Evolutionary conservation across 306 rosid genomes (phyloP).

Genomic region (Trifolium subterraneum): DNA sequence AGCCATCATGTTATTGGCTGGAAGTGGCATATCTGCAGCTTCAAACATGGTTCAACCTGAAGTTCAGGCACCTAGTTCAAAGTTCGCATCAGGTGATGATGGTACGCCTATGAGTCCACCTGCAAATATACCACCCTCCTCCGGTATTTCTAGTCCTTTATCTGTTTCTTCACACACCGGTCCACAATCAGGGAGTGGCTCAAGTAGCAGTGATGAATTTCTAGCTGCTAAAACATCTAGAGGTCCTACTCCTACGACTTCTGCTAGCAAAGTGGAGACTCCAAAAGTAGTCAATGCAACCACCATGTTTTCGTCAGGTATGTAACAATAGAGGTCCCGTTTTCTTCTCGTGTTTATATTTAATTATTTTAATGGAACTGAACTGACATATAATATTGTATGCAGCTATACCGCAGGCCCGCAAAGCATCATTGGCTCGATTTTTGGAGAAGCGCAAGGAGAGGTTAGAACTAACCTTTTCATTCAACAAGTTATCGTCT

Average conservation of each 20-base stretch:
- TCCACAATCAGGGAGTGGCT: slow-evolving; percentile 69
- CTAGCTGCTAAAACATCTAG: slow-evolving; percentile 57
- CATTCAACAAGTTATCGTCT: not conserved
- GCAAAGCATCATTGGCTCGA: slow-evolving; percentile 87
- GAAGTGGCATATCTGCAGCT: slow-evolving; percentile 48
- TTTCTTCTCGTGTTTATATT: too few relatives aligned
- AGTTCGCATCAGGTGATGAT: slow-evolving; percentile 53
- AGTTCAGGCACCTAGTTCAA: slow-evolving; percentile 49
- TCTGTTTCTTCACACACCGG: slow-evolving; percentile 79
- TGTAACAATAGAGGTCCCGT: not conserved
- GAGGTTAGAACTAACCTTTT: slow-evolving; percentile 55
- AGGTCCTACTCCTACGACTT: slow-evolving; percentile 50
- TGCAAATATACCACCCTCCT: slow-evolving; percentile 41
- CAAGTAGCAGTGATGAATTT: slow-evolving; percentile 73
- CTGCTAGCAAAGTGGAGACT: slow-evolving; percentile 65
- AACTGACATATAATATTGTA: not conserved
- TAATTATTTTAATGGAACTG: slow-evolving; percentile 2
- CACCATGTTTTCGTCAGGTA: slow-evolving; percentile 74
- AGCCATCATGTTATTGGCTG: slow-evolving; percentile 81
- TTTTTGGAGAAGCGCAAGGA: slow-evolving; percentile 93
- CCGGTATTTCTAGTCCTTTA: slow-evolving; percentile 70
- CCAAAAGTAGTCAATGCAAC: slow-evolving; percentile 54
- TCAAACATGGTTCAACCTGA: slow-evolving; percentile 50
- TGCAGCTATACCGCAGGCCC: slow-evolving; percentile 85
- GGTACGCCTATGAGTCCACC: slow-evolving; percentile 51